phyloP scores from a whole-genome alignment of 75 land plant species.

The Cryptomeria japonica region DNA sequence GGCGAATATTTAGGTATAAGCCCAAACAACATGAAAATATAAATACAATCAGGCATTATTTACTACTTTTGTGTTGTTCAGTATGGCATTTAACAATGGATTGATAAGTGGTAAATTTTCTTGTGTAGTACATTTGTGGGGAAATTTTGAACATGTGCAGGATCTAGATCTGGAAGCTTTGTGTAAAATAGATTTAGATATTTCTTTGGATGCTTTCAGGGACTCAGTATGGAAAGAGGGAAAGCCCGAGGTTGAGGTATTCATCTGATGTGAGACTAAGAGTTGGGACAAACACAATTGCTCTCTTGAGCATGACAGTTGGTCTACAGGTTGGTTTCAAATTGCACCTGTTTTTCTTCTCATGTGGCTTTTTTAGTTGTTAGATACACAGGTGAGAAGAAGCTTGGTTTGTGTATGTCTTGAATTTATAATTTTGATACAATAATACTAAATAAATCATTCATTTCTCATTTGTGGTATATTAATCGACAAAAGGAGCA shows the following conservation, averaged over 20 bases:
- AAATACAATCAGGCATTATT: not conserved
- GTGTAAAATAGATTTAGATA: conserved; percentile 20
- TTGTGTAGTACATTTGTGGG: not conserved
- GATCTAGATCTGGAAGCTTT: not conserved
- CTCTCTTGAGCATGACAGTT: conserved; percentile 79
- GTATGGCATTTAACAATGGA: not conserved
- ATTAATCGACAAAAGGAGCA: conserved; percentile 18
- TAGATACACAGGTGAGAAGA: not conserved
- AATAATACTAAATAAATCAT: not conserved
- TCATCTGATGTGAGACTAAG: conserved; percentile 47
- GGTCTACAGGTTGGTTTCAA: conserved; percentile 76
- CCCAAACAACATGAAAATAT: not conserved
- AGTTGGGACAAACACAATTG: conserved; percentile 70
- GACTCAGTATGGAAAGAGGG: conserved; percentile 56
- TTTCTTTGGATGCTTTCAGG: conserved; percentile 38
- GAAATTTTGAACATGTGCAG: not conserved
- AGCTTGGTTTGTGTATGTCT: not conserved
- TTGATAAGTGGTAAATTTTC: not conserved
- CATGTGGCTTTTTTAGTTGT: not conserved
- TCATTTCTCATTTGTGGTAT: not conserved
- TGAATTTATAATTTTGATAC: not conserved
- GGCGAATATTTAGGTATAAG: conserved; percentile 32
- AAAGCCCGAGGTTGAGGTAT: conserved; percentile 50
- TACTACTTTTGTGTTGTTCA: not conserved
- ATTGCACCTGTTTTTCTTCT: not conserved